phyloP scores from a whole-genome alignment of 2,329 filamentous ascomycete species.

The Colletotrichum sp. region DNA sequence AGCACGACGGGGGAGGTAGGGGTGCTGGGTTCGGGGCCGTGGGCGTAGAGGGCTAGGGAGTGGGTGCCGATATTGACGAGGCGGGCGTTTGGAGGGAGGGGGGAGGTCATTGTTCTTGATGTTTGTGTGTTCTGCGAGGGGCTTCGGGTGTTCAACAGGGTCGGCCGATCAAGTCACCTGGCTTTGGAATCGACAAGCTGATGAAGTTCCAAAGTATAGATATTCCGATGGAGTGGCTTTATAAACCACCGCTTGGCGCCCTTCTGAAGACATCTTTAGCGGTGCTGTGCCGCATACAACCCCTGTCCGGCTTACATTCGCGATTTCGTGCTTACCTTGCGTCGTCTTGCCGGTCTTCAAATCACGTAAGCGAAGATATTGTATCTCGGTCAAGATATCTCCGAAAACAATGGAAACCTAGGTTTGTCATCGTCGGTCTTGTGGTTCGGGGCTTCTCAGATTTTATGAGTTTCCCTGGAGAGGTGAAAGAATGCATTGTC shows the following conservation, averaged over 20 bases:
- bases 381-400: rapidly evolving
- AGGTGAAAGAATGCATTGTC: too few species aligned
- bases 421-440: neutral
- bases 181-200: neutral
- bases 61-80: constrained; percentile 6
- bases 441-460: neutral
- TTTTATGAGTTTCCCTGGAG: too few species aligned
- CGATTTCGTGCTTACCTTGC: neutral
- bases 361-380: neutral
- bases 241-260: neutral
- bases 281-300: neutral
- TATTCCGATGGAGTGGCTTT: rapidly evolving
- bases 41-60: neutral
- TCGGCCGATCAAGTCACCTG: neutral
- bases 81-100: neutral
- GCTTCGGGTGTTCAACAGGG: neutral
- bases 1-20: neutral
- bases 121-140: neutral
- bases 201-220: neutral
- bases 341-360: neutral
- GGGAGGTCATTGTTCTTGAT: neutral
- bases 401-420: neutral
- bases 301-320: neutral
- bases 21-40: neutral
- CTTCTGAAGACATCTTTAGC: neutral